These are phyloP conservation scores for Chlorencoelia australis DNA, from an alignment of 2,329 filamentous ascomycete species.

Conservation along the genomic window DNA sequence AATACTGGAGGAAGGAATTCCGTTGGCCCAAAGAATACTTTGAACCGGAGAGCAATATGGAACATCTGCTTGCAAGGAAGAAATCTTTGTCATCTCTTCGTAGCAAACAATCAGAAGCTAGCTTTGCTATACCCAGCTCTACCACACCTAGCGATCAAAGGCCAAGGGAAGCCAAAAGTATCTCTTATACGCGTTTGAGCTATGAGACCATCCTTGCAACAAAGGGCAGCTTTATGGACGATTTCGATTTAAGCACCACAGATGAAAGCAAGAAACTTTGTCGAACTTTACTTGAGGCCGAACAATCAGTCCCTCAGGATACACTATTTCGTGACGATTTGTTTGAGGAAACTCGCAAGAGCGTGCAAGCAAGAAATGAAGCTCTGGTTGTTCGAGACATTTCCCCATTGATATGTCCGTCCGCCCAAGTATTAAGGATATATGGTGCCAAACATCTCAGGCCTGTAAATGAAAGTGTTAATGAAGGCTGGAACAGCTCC, in stretches of 20 bases:
- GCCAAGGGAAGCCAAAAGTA: constrained; percentile 31
- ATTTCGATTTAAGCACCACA: constrained; percentile 26
- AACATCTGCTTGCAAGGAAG: constrained; percentile 26
- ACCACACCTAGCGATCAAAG: constrained; percentile 31
- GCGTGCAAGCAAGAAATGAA: not conserved
- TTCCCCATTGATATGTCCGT: not conserved
- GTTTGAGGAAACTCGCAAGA: constrained; percentile 29
- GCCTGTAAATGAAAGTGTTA: constrained; percentile 30
- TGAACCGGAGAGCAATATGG: constrained; percentile 6
- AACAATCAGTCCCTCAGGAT: constrained; percentile 26
- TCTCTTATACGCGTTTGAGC: constrained; percentile 27
- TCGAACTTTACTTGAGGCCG: constrained; percentile 23
- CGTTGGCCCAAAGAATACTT: constrained; percentile 21
- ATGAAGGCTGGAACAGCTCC: constrained; percentile 33
- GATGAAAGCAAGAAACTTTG: constrained; percentile 26
- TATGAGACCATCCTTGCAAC: constrained; percentile 31
- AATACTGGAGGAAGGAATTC: constrained; percentile 14
- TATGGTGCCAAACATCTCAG: constrained; percentile 19
- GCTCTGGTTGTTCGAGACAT: constrained; percentile 2
- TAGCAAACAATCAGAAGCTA: constrained; percentile 23
- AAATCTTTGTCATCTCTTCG: no score
- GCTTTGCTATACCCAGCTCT: constrained; percentile 17
- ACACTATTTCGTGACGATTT: constrained; percentile 31
- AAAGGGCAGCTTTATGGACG: constrained; percentile 33
- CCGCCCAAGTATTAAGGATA: not conserved